Base-by-base conservation (phyloP, 2,329 filamentous ascomycete species). In the Penicillium brevicompactum region DNA sequence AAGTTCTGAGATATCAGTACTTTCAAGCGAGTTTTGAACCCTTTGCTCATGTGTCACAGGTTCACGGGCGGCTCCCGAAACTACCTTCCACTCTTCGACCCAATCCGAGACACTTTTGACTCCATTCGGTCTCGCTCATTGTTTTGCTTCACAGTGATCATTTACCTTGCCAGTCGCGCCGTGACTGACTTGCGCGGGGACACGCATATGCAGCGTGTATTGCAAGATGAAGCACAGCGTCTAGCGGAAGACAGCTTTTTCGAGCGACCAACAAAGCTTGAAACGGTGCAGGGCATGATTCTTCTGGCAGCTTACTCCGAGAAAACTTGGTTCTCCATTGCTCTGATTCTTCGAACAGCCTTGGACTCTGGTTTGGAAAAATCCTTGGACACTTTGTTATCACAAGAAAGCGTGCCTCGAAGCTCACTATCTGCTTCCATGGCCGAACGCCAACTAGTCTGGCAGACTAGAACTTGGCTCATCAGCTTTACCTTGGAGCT, bases 261-360 rank as follows among this genome's bases (percentile, higher is more conserved):
- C 32, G 70, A 71, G 43, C 64, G 70, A 4, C 70, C 70, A 2
- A 73, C 70, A 0, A 73, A 72, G 44, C 60, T 73, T 10, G 70
- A 73, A 51, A 72, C 70, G 0, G 70, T 73, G 0, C 70, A 73
- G 37, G 70, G 70, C 4, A 73, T 72, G 70, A 70, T 73, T 30
- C 57, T 73, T 3, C 61, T 73, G 0, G 70, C 70, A 1, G 70
- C 70, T 3, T 73, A 73, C 24, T 73, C 70, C 0, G 70, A 73
- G 48, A 73, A 73, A 34, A 71, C 70, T 1, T 72, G 70, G 70
- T 73, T 73, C 45, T 73, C 70, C 0, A 73, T 68, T 2, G 70
- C 70, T 6, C 64, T 73, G 8, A 73, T 73, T 49, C 57, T 73
- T 18, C 68, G 70, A 16, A 73, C 70, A 0, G 70, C 70, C 2